A percentile compares a stretch with the other conserved stretches of the same genome.
Evolutionary conservation across 495 filamentous ascomycete species (phyloP).

Genomic region (Penicillium steckii): DNA sequence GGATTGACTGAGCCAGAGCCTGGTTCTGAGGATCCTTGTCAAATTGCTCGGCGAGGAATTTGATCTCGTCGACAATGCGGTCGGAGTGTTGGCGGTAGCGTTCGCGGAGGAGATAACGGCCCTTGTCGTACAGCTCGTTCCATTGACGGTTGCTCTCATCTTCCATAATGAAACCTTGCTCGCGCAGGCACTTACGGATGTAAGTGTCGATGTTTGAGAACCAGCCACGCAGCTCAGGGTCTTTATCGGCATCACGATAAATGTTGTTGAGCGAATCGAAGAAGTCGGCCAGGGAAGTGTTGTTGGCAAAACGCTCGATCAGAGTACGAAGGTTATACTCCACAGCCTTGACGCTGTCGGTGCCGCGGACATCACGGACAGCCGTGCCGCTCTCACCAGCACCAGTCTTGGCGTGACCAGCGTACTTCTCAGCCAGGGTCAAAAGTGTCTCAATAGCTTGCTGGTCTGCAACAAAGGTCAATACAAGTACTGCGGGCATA

Average conservation of each 20-base stretch:
- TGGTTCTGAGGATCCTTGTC: constrained; percentile 84
- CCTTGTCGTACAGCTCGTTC: constrained; percentile 81
- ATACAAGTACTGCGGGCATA: background rate
- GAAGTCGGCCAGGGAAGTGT: constrained; percentile 82
- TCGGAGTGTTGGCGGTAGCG: constrained; percentile 87
- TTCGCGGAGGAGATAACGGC: constrained; percentile 83
- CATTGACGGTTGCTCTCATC: constrained; percentile 80
- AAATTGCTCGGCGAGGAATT: constrained; percentile 86
- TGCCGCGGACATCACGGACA: constrained; percentile 66
- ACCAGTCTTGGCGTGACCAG: constrained; percentile 65
- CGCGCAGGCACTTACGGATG: constrained; percentile 74
- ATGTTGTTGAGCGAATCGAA: constrained; percentile 83
- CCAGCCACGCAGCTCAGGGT: constrained; percentile 86
- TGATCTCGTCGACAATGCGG: constrained; percentile 83
- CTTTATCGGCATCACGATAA: constrained; percentile 86
- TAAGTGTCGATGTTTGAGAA: constrained; percentile 77
- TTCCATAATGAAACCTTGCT: constrained; percentile 89
- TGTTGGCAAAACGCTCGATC: constrained; percentile 94
- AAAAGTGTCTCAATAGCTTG: constrained; percentile 85
- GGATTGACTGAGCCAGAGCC: constrained; percentile 67
- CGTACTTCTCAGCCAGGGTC: constrained; percentile 80
- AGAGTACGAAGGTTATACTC: constrained; percentile 82
- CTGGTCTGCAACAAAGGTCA: constrained; percentile 53
- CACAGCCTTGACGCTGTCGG: constrained; percentile 59
- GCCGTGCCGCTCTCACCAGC: constrained; percentile 61